A percentile compares a stretch with the other conserved stretches of the same genome.
Evolutionary conservation across 768 basidiomycete genomes (phyloP).

Genomic region (Chlorophyllum brunneum): DNA sequence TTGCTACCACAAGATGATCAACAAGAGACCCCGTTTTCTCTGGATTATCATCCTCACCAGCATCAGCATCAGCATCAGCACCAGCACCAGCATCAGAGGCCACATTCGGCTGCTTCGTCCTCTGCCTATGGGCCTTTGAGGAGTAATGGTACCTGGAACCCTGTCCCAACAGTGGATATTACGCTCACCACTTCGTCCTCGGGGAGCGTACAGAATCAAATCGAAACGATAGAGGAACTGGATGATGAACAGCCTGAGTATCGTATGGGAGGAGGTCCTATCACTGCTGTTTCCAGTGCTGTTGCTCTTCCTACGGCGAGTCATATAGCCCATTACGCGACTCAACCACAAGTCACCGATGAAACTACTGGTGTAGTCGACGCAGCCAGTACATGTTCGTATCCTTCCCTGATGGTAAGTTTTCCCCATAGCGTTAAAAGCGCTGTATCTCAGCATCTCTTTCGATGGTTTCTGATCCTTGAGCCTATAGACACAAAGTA

Average conservation of each 20-base stretch:
- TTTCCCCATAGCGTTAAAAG: neutral
- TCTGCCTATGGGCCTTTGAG: neutral
- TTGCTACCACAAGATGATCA: conserved; percentile 1
- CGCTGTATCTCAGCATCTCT: neutral
- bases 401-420: neutral
- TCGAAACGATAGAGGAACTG: neutral
- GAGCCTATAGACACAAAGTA: neutral
- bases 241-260: neutral
- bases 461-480: neutral
- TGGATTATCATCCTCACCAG: neutral
- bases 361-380: neutral
- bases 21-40: neutral
- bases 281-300: too few relatives aligned
- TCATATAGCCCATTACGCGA: too few relatives aligned
- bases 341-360: too few relatives aligned
- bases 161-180: neutral
- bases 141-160: neutral
- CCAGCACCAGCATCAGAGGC: neutral
- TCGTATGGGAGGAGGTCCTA: too few relatives aligned
- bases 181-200: neutral
- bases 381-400: neutral
- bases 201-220: neutral
- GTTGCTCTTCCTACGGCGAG: too few relatives aligned
- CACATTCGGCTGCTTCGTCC: conserved; percentile 1
- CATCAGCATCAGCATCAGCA: neutral